phyloP scores from a whole-genome alignment of 192 early-diverging fungal genomes.

The Ambispora gerdemannii region DNA sequence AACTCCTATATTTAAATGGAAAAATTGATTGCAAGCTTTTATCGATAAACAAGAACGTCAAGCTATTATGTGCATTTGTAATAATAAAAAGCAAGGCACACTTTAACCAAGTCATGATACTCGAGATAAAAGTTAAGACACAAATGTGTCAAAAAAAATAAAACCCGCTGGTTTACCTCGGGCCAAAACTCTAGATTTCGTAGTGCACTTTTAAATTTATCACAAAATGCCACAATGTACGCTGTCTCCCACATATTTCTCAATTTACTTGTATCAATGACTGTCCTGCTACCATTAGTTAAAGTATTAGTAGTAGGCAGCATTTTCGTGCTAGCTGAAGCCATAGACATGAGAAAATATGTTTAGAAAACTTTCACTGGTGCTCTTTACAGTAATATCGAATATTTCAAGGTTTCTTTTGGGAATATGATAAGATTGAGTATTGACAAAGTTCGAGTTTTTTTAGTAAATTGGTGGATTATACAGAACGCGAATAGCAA shows the following conservation, averaged over 20 bases:
- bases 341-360: neutral
- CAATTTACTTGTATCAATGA: neutral
- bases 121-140: neutral
- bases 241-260: slow-evolving; percentile 16
- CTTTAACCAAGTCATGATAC: neutral
- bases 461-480: too few relatives aligned
- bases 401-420: neutral
- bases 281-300: neutral
- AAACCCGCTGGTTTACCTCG: too few relatives aligned
- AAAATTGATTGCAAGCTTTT: neutral
- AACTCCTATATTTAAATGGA: slow-evolving; percentile 6
- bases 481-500: too few relatives aligned
- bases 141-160: too few relatives aligned
- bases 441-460: too few relatives aligned
- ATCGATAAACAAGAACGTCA: neutral
- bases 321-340: neutral
- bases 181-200: slow-evolving; percentile 26
- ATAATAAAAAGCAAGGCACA: neutral
- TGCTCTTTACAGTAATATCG: neutral
- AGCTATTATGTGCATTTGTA: neutral
- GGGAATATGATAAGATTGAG: neutral
- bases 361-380: neutral
- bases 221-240: slow-evolving; percentile 21
- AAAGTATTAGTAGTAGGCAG: neutral
- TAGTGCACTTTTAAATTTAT: slow-evolving; percentile 14